phyloP scores from a whole-genome alignment of 495 filamentous ascomycete species.

The Aspergillus diversus region DNA sequence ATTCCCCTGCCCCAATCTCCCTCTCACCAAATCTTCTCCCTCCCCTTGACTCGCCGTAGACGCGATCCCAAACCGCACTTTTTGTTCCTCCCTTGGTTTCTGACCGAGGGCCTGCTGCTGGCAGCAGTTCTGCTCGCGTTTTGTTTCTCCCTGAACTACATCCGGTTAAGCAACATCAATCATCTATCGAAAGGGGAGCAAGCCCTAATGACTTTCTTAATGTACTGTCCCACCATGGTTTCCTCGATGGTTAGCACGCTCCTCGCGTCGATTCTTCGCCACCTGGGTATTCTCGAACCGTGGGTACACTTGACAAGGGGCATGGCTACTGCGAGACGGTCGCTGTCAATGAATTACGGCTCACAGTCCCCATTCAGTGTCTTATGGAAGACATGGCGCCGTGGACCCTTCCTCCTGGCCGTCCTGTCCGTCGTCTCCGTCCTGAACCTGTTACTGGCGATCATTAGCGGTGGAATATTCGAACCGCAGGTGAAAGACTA shows the following conservation, averaged over 20 bases:
- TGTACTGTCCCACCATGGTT: slow-evolving; percentile 29
- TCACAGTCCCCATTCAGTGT: slow-evolving; percentile 20
- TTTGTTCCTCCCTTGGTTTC: slow-evolving; percentile 27
- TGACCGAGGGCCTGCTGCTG: slow-evolving; percentile 26
- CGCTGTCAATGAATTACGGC: slow-evolving; percentile 25
- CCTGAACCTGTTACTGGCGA: slow-evolving; percentile 21
- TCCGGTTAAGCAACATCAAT: slow-evolving; percentile 21
- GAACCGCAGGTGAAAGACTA: slow-evolving; percentile 22
- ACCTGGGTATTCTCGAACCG: slow-evolving; percentile 28
- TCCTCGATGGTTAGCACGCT: slow-evolving; percentile 31
- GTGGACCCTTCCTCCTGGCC: slow-evolving; percentile 9
- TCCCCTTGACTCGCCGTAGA: slow-evolving; percentile 4
- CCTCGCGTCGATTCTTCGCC: slow-evolving; percentile 28
- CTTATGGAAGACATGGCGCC: slow-evolving; percentile 8
- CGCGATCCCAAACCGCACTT: slow-evolving; percentile 32
- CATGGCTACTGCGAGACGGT: slow-evolving; percentile 8
- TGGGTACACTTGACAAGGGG: slow-evolving; percentile 29
- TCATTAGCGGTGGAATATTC: slow-evolving; percentile 31
- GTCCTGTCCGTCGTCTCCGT: slow-evolving; percentile 21
- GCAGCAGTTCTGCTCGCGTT: slow-evolving; percentile 18
- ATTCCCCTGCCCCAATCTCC: slow-evolving; percentile 2
- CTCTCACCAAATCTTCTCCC: background rate
- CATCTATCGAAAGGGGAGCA: slow-evolving; percentile 11
- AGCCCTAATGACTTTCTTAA: slow-evolving; percentile 19
- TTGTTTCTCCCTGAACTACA: slow-evolving; percentile 17